Conservation (phyloP, 2,329 filamentous ascomycete genomes). For the Aureobasidium melanogenum region DNA sequence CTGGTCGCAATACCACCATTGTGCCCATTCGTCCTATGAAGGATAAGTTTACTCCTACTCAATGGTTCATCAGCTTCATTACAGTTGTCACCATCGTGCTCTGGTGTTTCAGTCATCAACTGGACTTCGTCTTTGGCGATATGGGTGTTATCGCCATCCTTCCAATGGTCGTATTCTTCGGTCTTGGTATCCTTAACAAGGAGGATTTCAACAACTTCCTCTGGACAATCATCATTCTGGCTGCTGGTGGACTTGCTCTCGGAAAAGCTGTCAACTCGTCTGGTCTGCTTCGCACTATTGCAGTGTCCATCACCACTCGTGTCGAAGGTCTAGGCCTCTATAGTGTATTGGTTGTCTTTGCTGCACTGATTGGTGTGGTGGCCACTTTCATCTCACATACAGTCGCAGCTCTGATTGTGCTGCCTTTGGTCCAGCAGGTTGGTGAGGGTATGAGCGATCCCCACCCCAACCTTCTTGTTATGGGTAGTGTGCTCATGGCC, state of each 20-base stretch:
- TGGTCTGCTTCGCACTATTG: slow-evolving; percentile 82
- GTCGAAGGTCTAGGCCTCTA: slow-evolving; percentile 79
- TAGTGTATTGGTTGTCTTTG: slow-evolving; percentile 77
- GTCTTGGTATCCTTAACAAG: slow-evolving; percentile 90
- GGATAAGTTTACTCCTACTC: slow-evolving; percentile 77
- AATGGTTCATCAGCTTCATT: slow-evolving; percentile 84
- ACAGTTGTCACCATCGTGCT: slow-evolving; percentile 77
- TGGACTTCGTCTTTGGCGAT: slow-evolving; percentile 83
- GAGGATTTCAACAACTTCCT: slow-evolving; percentile 99
- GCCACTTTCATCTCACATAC: slow-evolving; percentile 98
- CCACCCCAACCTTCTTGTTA: slow-evolving; percentile 88
- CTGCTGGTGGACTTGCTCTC: slow-evolving; percentile 82
- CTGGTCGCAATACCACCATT: slow-evolving; percentile 76
- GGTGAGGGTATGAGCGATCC: slow-evolving; percentile 78
- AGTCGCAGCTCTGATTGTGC: slow-evolving; percentile 86
- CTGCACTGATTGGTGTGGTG: slow-evolving; percentile 74
- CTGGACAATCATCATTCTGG: slow-evolving; percentile 99
- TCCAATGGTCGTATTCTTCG: slow-evolving; percentile 91
- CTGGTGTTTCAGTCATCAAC: slow-evolving; percentile 87
- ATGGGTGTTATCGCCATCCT: slow-evolving; percentile 99
- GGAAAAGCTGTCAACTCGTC: slow-evolving; percentile 93
- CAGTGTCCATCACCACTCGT: slow-evolving; percentile 60
- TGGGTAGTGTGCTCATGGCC: slow-evolving; percentile 93
- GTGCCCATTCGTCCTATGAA: slow-evolving; percentile 84
- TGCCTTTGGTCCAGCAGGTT: slow-evolving; percentile 82